phyloP scores from a whole-genome alignment of 495 filamentous ascomycete species.

The Astrothelium macrocarpum region DNA sequence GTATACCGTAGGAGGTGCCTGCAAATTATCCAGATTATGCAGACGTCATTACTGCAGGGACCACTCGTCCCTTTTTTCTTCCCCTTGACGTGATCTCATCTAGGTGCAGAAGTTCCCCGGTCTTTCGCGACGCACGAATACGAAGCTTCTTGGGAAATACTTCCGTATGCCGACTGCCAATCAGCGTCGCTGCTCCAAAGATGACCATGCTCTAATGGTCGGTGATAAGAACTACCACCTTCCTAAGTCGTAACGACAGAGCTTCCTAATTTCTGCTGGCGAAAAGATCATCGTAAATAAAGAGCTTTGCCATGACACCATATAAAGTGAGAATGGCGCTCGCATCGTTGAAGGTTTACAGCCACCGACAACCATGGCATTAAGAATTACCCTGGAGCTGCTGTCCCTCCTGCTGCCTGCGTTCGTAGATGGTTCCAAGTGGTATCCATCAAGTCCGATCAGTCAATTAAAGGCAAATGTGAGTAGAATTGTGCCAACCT shows the following conservation, averaged over 20 bases:
- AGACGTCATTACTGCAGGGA: too few species aligned
- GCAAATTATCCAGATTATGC: too few species aligned
- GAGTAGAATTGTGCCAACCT: neutral
- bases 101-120: neutral
- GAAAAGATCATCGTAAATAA: neutral
- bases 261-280: neutral
- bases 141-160: neutral
- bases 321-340: neutral
- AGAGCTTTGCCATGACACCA: neutral
- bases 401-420: neutral
- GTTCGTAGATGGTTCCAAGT: neutral
- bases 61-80: neutral
- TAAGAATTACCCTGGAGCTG: neutral
- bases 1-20: too few species aligned
- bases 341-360: neutral
- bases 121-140: neutral
- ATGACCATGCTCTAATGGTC: neutral
- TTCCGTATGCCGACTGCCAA: too few species aligned
- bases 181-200: neutral
- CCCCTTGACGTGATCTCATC: neutral
- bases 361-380: neutral
- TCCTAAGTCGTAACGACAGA: neutral
- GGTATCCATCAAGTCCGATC: neutral
- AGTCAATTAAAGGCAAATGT: conserved; percentile 2
- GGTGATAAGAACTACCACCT: neutral